Percentiles rank a stretch among this genome's conserved stretches.
These are phyloP conservation scores for Parsonsia alboflavescens DNA, from an alignment of 257 asterid species.

Conservation along the genomic window DNA sequence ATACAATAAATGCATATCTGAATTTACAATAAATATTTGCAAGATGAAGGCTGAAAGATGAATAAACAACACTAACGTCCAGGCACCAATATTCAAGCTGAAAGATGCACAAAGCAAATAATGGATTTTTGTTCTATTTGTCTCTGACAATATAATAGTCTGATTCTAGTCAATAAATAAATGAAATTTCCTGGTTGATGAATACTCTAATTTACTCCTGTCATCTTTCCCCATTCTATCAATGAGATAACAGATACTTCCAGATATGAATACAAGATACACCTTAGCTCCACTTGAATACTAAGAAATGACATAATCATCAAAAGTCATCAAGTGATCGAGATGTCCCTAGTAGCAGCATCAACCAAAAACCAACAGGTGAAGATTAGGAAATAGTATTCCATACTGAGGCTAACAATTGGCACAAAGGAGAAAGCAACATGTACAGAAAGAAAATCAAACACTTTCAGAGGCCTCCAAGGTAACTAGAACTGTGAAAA, in stretches of 20 bases:
- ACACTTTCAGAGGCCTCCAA: background rate
- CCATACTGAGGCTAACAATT: background rate
- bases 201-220: background rate
- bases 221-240: background rate
- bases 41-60: background rate
- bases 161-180: background rate
- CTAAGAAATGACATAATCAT: background rate
- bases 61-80: background rate
- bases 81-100: background rate
- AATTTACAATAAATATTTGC: background rate
- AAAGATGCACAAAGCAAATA: background rate
- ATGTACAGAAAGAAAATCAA: background rate
- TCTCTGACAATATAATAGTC: background rate
- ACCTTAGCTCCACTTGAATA: background rate
- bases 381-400: background rate
- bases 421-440: background rate
- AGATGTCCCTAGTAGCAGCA: slow-evolving; percentile 1
- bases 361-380: background rate
- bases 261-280: background rate
- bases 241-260: background rate
- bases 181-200: background rate
- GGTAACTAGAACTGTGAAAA: background rate
- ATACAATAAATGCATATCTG: background rate
- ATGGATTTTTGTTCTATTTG: background rate
- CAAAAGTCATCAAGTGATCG: background rate